Percentiles rank a stretch among this genome's conserved stretches.
Conservation (phyloP, 192 early-diverging fungal genomes). For the Mortierella claussenii region DNA sequence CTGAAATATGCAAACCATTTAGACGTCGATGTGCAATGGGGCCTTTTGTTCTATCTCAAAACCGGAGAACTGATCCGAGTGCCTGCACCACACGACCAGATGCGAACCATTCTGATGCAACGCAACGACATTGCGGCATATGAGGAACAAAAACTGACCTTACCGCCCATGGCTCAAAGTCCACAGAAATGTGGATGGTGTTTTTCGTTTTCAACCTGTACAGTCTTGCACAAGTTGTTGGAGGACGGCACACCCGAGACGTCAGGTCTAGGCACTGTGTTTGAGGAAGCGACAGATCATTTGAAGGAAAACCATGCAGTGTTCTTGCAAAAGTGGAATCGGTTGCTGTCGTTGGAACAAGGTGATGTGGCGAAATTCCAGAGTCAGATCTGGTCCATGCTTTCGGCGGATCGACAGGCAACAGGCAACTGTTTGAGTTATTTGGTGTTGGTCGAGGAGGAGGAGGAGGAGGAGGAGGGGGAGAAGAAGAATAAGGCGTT, state of each 20-base stretch:
- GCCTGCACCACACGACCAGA: constrained; percentile 68
- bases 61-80: constrained; percentile 73
- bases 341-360: constrained; percentile 81
- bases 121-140: constrained; percentile 81
- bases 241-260: constrained; percentile 71
- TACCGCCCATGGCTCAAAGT: constrained; percentile 81
- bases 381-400: constrained; percentile 77
- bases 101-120: constrained; percentile 74
- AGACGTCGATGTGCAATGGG: constrained; percentile 74
- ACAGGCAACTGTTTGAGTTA: constrained; percentile 45
- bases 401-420: constrained; percentile 59
- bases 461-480: too few species aligned
- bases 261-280: constrained; percentile 68
- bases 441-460: constrained; percentile 18
- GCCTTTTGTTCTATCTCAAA: constrained; percentile 84
- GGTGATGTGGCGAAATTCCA: constrained; percentile 67
- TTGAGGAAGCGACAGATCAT: constrained; percentile 71
- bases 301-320: constrained; percentile 63
- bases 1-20: neutral
- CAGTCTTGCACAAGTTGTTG: constrained; percentile 76
- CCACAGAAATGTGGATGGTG: constrained; percentile 75
- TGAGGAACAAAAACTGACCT: constrained; percentile 39
- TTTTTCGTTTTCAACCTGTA: constrained; percentile 69
- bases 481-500: too few species aligned
- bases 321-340: constrained; percentile 86